Evolutionary conservation across 495 filamentous ascomycete genomes (phyloP), one percentile per base, ranked within the genome.

Genomic region (Tuber melanosporum): DNA sequence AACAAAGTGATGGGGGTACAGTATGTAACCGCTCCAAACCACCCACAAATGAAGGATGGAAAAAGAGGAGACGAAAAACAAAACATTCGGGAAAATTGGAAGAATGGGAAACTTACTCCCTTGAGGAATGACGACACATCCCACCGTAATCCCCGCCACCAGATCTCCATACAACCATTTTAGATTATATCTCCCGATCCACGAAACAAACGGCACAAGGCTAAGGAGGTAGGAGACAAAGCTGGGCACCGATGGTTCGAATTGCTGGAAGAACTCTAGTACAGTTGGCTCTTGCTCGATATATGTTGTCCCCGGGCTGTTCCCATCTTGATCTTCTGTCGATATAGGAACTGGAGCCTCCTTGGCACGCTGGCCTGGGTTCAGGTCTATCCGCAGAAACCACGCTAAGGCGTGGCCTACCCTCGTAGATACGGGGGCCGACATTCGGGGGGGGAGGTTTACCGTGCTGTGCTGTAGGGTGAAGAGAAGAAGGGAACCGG

Each of bases 41-140:
- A 66, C 32, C 57, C 57, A 36, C 32, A 66, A 66, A 66, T 36
- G 26, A 62, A 3, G 26, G 26, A 57, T 57, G 3, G 39, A 5
- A 57, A 57, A 26, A 10, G n/a, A 22, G 22, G 52, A 1, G 3
- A 62, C 20, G 22, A 32, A 62, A 62, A 32, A 62, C n/a, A 47
- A 39, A 74, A 71, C 36, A 45, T 47, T 45, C 26, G 20, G n/a
- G 12, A 44, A 22, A 44, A 17, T 66, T 22, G 20, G 19, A 73
- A 47, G 52, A 36, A 39, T 6, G 57, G 26, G 2, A 2, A 41
- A 83, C 81, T 82, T 66, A 83, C 82, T 98, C 75, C 93, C 92
- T 83, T 99, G 95, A 8, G 95, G 95, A 44, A 99, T 93, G 36
- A 99, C 95, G 47, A 99, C 95, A 72, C 91, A 92, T 74, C 95